Evolutionary conservation across 108 stramenopile species (phyloP), one percentile per base, ranked within the genome.

Genomic region (Cyclotella baltica): DNA sequence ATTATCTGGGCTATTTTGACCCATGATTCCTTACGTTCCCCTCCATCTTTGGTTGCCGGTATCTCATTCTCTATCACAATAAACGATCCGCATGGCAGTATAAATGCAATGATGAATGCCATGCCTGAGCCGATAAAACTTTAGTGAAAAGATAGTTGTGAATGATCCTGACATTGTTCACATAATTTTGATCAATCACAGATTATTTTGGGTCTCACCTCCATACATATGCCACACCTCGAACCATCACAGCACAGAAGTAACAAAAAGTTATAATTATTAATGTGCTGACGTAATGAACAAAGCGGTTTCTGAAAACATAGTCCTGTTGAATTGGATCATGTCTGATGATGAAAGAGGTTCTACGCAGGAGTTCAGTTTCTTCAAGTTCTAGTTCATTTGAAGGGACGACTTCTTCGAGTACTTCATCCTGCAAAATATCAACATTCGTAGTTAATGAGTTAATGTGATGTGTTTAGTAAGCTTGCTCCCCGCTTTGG

Each of bases 221-320:
- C 94, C 94, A 96, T 20, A 96, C 90, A 15, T 83, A 51, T 13
- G 83, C 89, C 23, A 93, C 92, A 27, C 92, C 91, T n/a, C 89
- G 87, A 51, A 86, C 90, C 4, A 51, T 52, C 11, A 86, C 72
- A 15, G 94, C 91, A 1, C 82, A 83, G n/a, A 85, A 38, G 59
- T 85, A 92, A 48, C 86, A 89, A 0, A 78, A 33, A 6, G 63
- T 28, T 15, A 86, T 55, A 58, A 96, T 91, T 11, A 69, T 31
- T 15, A 92, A 69, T 3, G 92, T 96, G 19, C 73, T 65, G 18
- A 29, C 51, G 22, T 88, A 87, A 65, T 89, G 88, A 27, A 68
- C 79, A 23, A 78, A 51, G 11, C 76, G 11, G 50, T 84, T 89
- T 16, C 72, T 65, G 51, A 80, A 80, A 5, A 80, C 40, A 30